These are phyloP conservation scores for Entrophospora sp. DNA, from an alignment of 192 early-diverging fungal genomes.

Conservation along the genomic window DNA sequence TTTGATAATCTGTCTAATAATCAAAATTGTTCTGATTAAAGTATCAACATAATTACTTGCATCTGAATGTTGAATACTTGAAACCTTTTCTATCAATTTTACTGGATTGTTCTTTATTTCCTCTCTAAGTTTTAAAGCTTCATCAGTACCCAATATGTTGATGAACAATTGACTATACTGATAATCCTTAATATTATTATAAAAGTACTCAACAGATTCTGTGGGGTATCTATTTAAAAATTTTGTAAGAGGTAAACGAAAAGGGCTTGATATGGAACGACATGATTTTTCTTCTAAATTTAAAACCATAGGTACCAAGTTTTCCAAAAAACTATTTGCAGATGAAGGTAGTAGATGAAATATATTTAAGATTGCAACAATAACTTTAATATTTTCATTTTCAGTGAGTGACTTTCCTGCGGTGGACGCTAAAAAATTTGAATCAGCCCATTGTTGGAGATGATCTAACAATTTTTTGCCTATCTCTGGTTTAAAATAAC, in stretches of 20 bases:
- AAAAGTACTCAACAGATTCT: slow-evolving; percentile 82
- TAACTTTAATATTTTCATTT: slow-evolving; percentile 86
- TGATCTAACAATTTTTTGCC: slow-evolving; percentile 98
- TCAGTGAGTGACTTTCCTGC: slow-evolving; percentile 80
- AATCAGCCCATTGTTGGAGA: slow-evolving; percentile 86
- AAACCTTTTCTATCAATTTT: slow-evolving; percentile 43
- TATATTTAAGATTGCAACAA: slow-evolving; percentile 89
- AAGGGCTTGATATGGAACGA: slow-evolving; percentile 85
- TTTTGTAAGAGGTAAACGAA: slow-evolving; percentile 80
- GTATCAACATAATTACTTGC: slow-evolving; percentile 23
- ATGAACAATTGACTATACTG: slow-evolving; percentile 60
- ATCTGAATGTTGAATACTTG: slow-evolving; percentile 22
- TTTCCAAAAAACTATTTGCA: slow-evolving; percentile 86
- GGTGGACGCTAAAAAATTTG: slow-evolving; percentile 69
- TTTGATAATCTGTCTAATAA: slow-evolving; percentile 45
- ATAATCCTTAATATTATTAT: slow-evolving; percentile 52
- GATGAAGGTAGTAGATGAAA: slow-evolving; percentile 87
- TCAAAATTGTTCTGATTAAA: slow-evolving; percentile 50
- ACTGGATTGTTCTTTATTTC: slow-evolving; percentile 54
- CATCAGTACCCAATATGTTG: slow-evolving; percentile 43
- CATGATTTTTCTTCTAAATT: slow-evolving; percentile 77
- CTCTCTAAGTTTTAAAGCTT: slow-evolving; percentile 49
- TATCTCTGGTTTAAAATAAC: slow-evolving; percentile 98
- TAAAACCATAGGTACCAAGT: slow-evolving; percentile 79
- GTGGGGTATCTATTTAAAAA: slow-evolving; percentile 84